Evolutionary conservation across 257 asterid species (phyloP), one percentile per base, ranked within the genome.

Genomic region (Catharanthus roseus): DNA sequence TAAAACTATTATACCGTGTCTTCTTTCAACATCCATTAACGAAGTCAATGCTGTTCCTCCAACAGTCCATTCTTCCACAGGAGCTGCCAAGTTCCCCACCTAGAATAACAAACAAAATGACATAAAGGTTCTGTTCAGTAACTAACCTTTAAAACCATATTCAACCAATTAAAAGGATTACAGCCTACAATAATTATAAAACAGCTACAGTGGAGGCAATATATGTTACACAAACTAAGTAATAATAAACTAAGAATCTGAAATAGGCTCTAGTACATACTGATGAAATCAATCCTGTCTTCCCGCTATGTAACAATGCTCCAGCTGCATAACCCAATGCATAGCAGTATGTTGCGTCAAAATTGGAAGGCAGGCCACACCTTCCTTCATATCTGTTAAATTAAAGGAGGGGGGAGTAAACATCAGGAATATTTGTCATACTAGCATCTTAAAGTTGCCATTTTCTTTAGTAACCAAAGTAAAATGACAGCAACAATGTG

Each of bases 41-140:
- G 99, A 77, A 51, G 99, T 95, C 84, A 95, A 78, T 6, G 98
- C 90, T 42, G 99, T 95, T 82, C 99, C 99, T 74, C 99, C 97
- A 49, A 89, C 96, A 15, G 87, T 91, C 99, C 99, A 95, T 68
- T 91, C 87, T 73, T 88, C 84, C 65, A 88, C 95, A 24, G 97
- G 95, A 68, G 97, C 97, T 70, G 89, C 93, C 89, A 95, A 91
- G 85, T 91, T 95, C 26, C 87, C 99, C 55, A 95, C 99, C 99
- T 93, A 79, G 50, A 67, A 77, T 73, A 63, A 69, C 63, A 42
- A 42, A 42, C 53, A 55, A 75, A 38, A 72, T 54, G 8, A 55
- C 12, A 51, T 58, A 10, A 44, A 70, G 53, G 4, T 28, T 31
- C 42, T 65, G 8, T 24, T 18, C 65, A 39, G 42, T 6, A 33